Conservation (phyloP, 192 early-diverging fungal species). For the Paraglomus occultum region DNA sequence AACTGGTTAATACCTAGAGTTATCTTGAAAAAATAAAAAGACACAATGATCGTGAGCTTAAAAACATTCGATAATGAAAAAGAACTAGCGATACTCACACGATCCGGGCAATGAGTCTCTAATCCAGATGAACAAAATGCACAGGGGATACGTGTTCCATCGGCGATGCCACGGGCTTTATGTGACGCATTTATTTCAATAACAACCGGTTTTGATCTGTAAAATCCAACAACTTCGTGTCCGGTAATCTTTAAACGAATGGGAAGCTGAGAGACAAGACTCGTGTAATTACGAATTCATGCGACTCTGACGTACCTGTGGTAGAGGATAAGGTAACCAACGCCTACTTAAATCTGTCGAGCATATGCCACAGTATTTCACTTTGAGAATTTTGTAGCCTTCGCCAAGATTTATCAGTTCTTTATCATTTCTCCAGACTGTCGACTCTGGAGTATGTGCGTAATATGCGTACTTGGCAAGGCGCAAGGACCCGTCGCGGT, state of each 20-base stretch:
- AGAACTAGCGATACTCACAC: not conserved
- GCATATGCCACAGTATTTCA: constrained; percentile 7
- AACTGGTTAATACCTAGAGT: not conserved
- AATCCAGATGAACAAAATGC: constrained; percentile 3
- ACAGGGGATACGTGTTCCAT: not conserved
- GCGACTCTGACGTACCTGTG: not conserved
- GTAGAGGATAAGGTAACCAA: not conserved
- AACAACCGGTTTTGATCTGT: constrained; percentile 8
- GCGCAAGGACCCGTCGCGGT: not conserved
- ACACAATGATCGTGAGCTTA: not conserved
- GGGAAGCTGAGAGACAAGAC: not conserved
- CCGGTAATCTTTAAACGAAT: not conserved
- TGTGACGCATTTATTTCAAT: constrained; percentile 14
- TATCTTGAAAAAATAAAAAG: constrained; percentile 3
- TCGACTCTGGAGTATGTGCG: not conserved
- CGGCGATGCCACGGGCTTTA: constrained; percentile 1
- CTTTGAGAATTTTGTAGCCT: constrained; percentile 1
- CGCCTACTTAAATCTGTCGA: constrained; percentile 5
- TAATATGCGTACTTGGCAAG: not conserved
- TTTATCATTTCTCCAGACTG: constrained; percentile 9
- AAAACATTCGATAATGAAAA: not conserved
- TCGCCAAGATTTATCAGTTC: not conserved
- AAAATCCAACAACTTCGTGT: constrained; percentile 5
- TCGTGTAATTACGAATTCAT: not conserved
- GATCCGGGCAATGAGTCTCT: constrained; percentile 6